These are phyloP conservation scores for Bodo saltans DNA, from an alignment of 78 protist species.

Conservation along the genomic window DNA sequence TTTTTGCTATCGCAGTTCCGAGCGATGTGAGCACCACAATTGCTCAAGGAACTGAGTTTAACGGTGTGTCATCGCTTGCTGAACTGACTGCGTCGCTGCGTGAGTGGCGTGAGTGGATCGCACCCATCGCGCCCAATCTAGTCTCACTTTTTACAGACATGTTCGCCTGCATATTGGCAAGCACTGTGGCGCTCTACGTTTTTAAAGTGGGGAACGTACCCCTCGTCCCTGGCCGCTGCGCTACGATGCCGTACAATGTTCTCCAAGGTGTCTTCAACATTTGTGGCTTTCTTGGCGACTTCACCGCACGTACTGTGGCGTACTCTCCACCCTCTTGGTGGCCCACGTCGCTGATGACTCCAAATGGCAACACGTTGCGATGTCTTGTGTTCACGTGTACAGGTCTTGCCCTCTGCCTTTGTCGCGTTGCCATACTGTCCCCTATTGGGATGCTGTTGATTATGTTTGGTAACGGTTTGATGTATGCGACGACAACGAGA, in stretches of 20 bases:
- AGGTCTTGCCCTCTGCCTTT: not conserved
- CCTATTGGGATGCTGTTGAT: not conserved
- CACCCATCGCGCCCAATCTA: not conserved
- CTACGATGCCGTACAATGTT: not conserved
- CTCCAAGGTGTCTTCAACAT: not conserved
- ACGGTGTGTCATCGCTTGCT: not conserved
- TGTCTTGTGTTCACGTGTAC: not conserved
- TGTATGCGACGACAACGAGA: not conserved
- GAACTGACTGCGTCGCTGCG: not conserved
- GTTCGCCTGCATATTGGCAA: not conserved
- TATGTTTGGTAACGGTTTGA: not conserved
- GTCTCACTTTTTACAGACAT: not conserved
- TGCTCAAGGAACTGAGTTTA: not conserved
- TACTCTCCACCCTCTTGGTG: no score
- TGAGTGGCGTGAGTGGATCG: not conserved
- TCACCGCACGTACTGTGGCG: not conserved
- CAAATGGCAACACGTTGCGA: not conserved
- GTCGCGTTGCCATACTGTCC: not conserved
- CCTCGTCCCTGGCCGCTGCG: not conserved
- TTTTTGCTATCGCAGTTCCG: not conserved
- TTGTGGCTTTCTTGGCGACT: not conserved
- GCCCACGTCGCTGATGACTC: no score
- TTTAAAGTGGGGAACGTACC: not conserved
- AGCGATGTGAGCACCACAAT: no score
- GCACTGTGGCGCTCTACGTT: not conserved